Evolutionary conservation across 2,329 filamentous ascomycete species (phyloP).

Genomic region (Fusarium temperatum): DNA sequence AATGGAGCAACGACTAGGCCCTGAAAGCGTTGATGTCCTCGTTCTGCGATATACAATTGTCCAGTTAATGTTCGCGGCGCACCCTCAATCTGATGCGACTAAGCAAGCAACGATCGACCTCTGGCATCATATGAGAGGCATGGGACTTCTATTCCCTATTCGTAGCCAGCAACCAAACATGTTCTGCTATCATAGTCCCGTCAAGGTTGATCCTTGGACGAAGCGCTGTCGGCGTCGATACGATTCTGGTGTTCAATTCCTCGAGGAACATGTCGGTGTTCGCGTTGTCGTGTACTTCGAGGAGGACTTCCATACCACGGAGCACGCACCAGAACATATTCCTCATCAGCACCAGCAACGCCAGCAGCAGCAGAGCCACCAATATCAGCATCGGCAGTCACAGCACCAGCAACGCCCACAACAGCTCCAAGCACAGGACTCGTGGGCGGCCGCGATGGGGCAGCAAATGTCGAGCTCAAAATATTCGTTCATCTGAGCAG

Average conservation of each 20-base stretch:
- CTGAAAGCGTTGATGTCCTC: slow-evolving; percentile 48
- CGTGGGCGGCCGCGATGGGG: slow-evolving; percentile 50
- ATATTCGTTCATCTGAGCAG: slow-evolving; percentile 48
- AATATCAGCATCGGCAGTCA: slow-evolving; percentile 17
- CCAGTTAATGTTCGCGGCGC: slow-evolving; percentile 50
- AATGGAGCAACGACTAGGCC: slow-evolving; percentile 48
- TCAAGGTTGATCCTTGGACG: slow-evolving; percentile 56
- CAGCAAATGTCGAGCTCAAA: slow-evolving; percentile 40
- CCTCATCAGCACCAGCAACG: slow-evolving; percentile 23
- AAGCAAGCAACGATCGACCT: slow-evolving; percentile 50
- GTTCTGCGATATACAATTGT: slow-evolving; percentile 53
- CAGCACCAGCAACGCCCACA: slow-evolving; percentile 29
- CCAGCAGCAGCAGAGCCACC: slow-evolving; percentile 25
- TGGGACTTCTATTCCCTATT: slow-evolving; percentile 49
- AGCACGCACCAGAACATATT: slow-evolving; percentile 49
- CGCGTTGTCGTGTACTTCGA: slow-evolving; percentile 54
- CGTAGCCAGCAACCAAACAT: slow-evolving; percentile 50
- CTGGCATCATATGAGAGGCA: slow-evolving; percentile 49
- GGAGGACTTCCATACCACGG: slow-evolving; percentile 54
- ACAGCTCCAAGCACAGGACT: slow-evolving; percentile 43
- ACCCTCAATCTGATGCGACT: slow-evolving; percentile 47
- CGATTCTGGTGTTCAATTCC: slow-evolving; percentile 48
- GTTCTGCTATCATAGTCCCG: slow-evolving; percentile 55
- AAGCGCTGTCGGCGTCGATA: slow-evolving; percentile 55
- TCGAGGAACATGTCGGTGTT: slow-evolving; percentile 51